A percentile compares a stretch with the other conserved stretches of the same genome.
These are phyloP conservation scores for Colletotrichum sp. DNA, from an alignment of 2,329 filamentous ascomycete species.

Conservation along the genomic window DNA sequence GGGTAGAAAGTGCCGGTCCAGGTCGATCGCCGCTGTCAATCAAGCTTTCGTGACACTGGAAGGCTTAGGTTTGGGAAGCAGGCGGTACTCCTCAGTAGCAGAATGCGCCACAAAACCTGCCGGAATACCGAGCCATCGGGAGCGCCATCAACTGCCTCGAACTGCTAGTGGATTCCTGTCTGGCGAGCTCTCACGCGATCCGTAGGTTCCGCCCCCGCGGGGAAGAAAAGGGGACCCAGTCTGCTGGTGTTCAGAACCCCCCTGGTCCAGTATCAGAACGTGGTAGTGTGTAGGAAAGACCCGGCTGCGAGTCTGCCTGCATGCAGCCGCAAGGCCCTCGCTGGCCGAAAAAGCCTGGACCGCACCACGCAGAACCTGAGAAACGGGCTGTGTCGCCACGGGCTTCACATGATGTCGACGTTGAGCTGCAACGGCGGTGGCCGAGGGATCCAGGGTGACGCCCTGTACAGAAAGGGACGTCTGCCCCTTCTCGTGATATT, in stretches of 20 bases:
- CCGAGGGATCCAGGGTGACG: not conserved
- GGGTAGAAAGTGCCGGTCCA: not conserved
- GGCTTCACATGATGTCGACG: not conserved
- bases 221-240: not conserved
- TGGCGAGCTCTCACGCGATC: not conserved
- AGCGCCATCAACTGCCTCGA: not conserved
- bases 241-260: slow-evolving; percentile 6
- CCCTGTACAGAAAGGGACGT: not conserved
- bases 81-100: not conserved
- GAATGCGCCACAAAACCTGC: not conserved
- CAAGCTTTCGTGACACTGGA: not conserved
- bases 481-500: not conserved
- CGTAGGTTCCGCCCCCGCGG: not conserved
- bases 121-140: not conserved
- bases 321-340: not conserved
- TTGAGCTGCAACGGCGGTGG: not conserved
- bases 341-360: not conserved
- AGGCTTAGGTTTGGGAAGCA: not conserved
- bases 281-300: slow-evolving; percentile 1
- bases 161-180: not conserved
- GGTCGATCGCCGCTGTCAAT: not conserved
- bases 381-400: slow-evolving; percentile 6
- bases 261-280: not conserved
- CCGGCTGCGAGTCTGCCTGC: not conserved
- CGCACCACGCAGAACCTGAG: not conserved